These are phyloP conservation scores for Candolleomyces aberdarensis DNA, from an alignment of 768 basidiomycete species.

Conservation along the genomic window DNA sequence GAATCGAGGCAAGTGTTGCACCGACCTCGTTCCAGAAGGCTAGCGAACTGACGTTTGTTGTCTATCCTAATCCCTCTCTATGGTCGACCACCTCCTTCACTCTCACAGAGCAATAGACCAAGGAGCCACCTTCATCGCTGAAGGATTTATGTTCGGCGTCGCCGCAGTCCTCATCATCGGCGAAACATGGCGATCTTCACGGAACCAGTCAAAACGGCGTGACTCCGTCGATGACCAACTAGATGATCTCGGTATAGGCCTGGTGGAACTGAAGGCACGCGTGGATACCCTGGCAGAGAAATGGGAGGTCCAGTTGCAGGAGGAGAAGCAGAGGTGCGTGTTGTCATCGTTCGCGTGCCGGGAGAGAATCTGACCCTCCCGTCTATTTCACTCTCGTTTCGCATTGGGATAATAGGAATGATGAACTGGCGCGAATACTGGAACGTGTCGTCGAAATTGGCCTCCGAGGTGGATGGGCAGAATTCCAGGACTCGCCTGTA, in stretches of 20 bases:
- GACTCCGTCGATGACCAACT: constrained; percentile 71
- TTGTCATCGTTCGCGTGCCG: not conserved
- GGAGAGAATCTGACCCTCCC: not conserved
- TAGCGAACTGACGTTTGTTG: not conserved
- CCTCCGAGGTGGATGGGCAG: constrained; percentile 58
- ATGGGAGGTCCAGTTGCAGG: constrained; percentile 43
- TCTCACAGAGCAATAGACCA: constrained; percentile 72
- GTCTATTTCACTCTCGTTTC: not conserved
- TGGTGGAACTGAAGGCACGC: constrained; percentile 44
- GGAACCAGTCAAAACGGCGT: constrained; percentile 66
- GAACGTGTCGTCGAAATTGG: constrained; percentile 70
- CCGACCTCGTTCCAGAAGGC: not conserved
- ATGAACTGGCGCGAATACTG: constrained; percentile 63
- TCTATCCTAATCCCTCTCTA: not conserved
- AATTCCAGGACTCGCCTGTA: constrained; percentile 60
- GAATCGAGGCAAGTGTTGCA: constrained; percentile 58
- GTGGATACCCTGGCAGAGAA: constrained; percentile 36
- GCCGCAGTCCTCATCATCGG: constrained; percentile 72
- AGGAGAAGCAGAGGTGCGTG: constrained; percentile 45
- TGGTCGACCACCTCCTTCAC: not conserved
- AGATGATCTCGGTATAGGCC: constrained; percentile 47
- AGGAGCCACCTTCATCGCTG: constrained; percentile 80
- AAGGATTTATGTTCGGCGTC: constrained; percentile 80
- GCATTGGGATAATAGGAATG: constrained; percentile 41
- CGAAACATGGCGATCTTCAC: constrained; percentile 72